These are phyloP conservation scores for Anacardium occidentale DNA, from an alignment of 345 rosid species.

Conservation along the genomic window DNA sequence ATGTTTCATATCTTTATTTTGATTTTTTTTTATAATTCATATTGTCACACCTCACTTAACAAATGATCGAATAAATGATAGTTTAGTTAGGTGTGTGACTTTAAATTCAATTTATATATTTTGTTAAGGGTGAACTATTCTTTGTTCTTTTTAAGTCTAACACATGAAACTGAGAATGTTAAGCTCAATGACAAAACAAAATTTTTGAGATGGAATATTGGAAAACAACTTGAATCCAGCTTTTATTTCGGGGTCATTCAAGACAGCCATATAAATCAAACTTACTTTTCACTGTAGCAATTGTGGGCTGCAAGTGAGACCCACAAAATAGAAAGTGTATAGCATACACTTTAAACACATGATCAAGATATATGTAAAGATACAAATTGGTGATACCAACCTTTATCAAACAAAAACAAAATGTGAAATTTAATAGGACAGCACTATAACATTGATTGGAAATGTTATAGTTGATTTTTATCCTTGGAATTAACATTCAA, in stretches of 20 bases:
- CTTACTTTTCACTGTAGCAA: constrained; percentile 21
- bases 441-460: no score
- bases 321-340: constrained; percentile 7
- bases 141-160: background rate
- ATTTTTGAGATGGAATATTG: background rate
- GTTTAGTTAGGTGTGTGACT: no score
- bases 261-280: background rate
- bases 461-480: no score
- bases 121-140: no score
- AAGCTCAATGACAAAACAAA: background rate
- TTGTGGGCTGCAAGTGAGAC: constrained; percentile 27
- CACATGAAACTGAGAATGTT: background rate
- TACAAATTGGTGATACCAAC: no score
- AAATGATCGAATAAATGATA: no score
- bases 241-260: no score
- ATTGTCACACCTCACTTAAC: background rate
- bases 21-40: no score
- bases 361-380: background rate
- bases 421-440: background rate
- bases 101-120: no score
- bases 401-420: background rate
- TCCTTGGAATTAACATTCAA: no score
- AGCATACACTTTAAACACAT: constrained; percentile 7
- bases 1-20: background rate
- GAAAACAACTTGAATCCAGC: constrained; percentile 15